Conservation (phyloP, 192 early-diverging fungal genomes). For the Dissophora ornata region DNA sequence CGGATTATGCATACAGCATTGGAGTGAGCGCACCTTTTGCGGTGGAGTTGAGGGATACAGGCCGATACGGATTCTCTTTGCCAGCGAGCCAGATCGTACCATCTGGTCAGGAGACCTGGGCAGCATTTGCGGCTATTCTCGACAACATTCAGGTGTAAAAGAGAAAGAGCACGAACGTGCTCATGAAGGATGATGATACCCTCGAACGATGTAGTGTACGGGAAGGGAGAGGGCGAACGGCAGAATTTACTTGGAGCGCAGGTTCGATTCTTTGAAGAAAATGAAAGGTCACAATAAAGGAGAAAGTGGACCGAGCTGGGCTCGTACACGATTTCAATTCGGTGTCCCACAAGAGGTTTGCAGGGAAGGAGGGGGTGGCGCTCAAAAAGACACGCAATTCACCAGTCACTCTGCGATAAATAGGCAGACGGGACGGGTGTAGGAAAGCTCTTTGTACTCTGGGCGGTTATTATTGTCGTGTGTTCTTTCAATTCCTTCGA, state of each 20-base stretch:
- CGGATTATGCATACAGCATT: constrained; percentile 63
- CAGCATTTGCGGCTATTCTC: constrained; percentile 34
- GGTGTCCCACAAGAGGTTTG: too few species aligned
- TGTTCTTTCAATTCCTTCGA: constrained; percentile 12
- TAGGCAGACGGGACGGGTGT: neutral
- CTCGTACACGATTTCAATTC: neutral
- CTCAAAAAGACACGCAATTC: too few species aligned
- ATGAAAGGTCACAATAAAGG: constrained; percentile 6
- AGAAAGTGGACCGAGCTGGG: neutral
- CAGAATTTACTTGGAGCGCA: too few species aligned
- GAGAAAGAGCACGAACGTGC: neutral
- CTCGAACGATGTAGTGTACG: neutral
- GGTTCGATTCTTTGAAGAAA: neutral
- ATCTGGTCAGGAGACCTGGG: constrained; percentile 43
- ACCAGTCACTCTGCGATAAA: constrained; percentile 9
- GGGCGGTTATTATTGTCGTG: constrained; percentile 49
- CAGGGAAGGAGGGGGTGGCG: neutral
- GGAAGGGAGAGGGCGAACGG: neutral
- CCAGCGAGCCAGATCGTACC: constrained; percentile 42
- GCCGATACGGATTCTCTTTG: constrained; percentile 39
- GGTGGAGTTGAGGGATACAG: constrained; percentile 45
- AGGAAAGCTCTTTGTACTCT: constrained; percentile 33
- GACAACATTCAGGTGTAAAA: constrained; percentile 39
- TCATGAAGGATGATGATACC: neutral
- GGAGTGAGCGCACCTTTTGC: constrained; percentile 43